Base-by-base conservation (phyloP, 306 rosid species). In the Ormosia emarginata region DNA sequence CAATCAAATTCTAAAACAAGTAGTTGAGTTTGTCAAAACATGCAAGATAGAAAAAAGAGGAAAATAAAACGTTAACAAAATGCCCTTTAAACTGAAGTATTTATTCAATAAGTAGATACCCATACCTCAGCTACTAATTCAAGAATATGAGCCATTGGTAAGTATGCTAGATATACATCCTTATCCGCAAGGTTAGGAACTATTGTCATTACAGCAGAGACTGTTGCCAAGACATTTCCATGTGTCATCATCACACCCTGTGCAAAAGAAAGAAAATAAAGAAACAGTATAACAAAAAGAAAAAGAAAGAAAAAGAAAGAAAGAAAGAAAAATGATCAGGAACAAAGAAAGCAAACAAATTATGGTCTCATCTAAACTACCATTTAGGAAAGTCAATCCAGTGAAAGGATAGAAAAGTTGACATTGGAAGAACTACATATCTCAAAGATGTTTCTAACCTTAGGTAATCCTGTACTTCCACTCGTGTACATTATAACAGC, bases 161-260 rank as follows among this genome's bases (percentile, higher is more conserved):
- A 87, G 79, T 85, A 96, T 68, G 99, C 99, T 56, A 96, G 81
- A 86, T 92, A 95, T 71, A 91, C 84, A 87, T 96, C 99, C 81
- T 83, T 90, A 47, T 47, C 14, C 72, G 74, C 91, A 74, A 96
- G 84, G 72, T 90, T 78, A 67, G 99, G 99, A 82, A 96, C 96
- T 73, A 92, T 93, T 46, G 91, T 86, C 97, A 91, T 93, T 80
- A 93, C 97, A 64, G 93, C 91, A 79, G 97, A 91, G 73, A 83
- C 90, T 63, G 95, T 89, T 82, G 98, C 96, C 34, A 96, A 81
- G 86, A 96, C 90, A 88, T 95, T 96, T 73, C 87, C 89, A 85
- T 96, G 99, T 53, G 99, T 96, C 99, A 96, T 87, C 99, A 93
- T 93, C 67, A 96, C 99, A 79, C 99, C 99, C 99, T 96, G 89